Conservation (phyloP, 2,329 filamentous ascomycete species). For the Colletotrichum tamarilloi region DNA sequence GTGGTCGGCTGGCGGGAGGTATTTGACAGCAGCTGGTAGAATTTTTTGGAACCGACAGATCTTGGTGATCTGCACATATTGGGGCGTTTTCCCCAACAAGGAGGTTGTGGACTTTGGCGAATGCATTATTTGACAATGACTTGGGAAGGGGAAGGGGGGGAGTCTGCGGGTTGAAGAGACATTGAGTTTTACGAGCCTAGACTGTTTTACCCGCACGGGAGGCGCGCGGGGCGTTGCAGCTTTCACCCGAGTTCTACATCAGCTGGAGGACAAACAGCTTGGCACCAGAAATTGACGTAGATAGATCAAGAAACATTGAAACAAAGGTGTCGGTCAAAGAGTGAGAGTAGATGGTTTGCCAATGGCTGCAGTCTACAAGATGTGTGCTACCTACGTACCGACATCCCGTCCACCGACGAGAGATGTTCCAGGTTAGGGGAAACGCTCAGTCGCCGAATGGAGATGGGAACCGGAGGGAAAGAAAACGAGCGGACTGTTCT, state of each 20-base stretch:
- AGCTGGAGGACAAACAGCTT: neutral
- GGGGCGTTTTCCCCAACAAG: neutral
- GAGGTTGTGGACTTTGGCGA: neutral
- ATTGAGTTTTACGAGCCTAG: neutral
- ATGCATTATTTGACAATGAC: neutral
- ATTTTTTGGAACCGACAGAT: neutral
- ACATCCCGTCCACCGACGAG: neutral
- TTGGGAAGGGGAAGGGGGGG: neutral
- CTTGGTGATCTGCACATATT: neutral
- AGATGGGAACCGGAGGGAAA: neutral
- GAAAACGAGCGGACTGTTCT: neutral
- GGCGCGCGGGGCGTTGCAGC: neutral
- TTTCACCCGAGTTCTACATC: neutral
- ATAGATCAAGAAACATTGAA: neutral
- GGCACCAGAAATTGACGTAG: neutral
- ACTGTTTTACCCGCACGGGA: neutral
- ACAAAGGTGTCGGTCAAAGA: neutral
- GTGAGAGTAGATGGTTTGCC: neutral
- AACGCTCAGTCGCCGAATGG: neutral
- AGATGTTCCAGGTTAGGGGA: neutral
- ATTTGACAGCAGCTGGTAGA: neutral
- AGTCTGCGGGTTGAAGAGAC: neutral
- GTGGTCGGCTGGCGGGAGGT: neutral
- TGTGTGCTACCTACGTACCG: constrained; percentile 9
- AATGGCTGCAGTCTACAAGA: constrained; percentile 7